Evolutionary conservation across 768 basidiomycete genomes (phyloP).

Genomic region (Hemileccinum rubropunctum): DNA sequence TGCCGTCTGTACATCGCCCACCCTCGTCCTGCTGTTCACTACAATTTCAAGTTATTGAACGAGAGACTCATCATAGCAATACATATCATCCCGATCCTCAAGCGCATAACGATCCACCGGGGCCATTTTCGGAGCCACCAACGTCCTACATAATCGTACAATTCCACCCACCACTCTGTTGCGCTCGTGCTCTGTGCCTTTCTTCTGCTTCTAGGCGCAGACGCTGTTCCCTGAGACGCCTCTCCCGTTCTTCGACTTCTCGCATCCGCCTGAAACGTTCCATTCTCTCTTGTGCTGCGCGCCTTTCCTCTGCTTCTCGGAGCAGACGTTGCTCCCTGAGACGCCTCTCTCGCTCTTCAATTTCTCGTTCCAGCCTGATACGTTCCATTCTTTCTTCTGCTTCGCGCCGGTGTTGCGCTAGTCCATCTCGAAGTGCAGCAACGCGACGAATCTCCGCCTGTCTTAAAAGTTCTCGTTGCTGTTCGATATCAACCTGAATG

Average conservation of each 20-base stretch:
- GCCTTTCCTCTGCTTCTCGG: slow-evolving; percentile 1
- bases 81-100: too few species aligned
- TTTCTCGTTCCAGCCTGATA: neutral
- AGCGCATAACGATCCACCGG: too few species aligned
- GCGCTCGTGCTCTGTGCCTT: slow-evolving; percentile 5
- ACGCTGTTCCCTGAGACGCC: neutral
- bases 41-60: too few species aligned
- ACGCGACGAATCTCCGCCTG: slow-evolving; percentile 12
- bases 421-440: neutral
- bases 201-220: slow-evolving; percentile 4
- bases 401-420: neutral
- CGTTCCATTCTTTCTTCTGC: neutral
- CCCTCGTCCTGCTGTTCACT: too few species aligned
- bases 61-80: too few species aligned
- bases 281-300: neutral
- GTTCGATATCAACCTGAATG: slow-evolving; percentile 15
- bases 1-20: too few species aligned
- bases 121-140: neutral
- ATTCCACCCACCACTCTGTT: slow-evolving; percentile 14
- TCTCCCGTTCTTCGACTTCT: neutral
- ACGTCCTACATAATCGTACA: slow-evolving; percentile 25
- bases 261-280: neutral
- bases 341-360: neutral
- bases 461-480: slow-evolving; percentile 20
- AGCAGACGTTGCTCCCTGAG: neutral